These are phyloP conservation scores for Heliosperma pusillum DNA, from an alignment of 148 eudicot species.

Conservation along the genomic window DNA sequence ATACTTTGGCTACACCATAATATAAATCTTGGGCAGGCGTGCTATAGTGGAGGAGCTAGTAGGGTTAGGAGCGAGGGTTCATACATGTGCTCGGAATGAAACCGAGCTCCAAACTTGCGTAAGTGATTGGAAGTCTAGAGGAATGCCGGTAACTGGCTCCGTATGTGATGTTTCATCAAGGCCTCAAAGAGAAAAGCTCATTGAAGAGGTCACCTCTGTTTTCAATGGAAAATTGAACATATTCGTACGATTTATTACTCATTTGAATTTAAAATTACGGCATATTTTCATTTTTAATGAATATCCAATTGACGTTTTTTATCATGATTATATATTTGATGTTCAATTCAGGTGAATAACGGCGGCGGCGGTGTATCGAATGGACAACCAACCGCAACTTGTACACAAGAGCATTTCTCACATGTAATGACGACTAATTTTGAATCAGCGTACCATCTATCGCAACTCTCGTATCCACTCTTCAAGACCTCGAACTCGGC, in stretches of 20 bases:
- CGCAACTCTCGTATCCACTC: slow-evolving; percentile 28
- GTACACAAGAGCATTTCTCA: slow-evolving; percentile 12
- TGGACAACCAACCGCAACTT: slow-evolving; percentile 5
- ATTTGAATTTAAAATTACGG: background rate
- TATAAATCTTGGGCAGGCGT: slow-evolving; percentile 17
- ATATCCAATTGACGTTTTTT: too few species aligned
- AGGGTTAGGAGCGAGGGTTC: slow-evolving; percentile 23
- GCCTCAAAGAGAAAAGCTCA: slow-evolving; percentile 19
- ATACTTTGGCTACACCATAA: too few species aligned
- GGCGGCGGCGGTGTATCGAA: slow-evolving; percentile 10
- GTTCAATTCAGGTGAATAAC: slow-evolving; percentile 18
- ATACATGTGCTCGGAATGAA: slow-evolving; percentile 28
- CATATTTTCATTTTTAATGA: too few species aligned
- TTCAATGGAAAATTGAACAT: slow-evolving; percentile 28
- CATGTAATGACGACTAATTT: slow-evolving; percentile 13
- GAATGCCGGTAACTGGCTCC: slow-evolving; percentile 23
- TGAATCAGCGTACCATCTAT: slow-evolving; percentile 22
- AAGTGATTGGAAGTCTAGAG: slow-evolving; percentile 23
- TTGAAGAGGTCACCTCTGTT: background rate
- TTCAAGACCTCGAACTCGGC: slow-evolving; percentile 18
- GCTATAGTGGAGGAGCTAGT: slow-evolving; percentile 32
- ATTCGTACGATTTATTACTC: slow-evolving; percentile 12
- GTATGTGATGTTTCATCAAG: slow-evolving; percentile 28
- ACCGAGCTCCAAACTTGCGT: slow-evolving; percentile 16
- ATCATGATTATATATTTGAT: too few species aligned